Evolutionary conservation across 1,284 basidiomycete species (phyloP).

Genomic region (Ustilago bromivora): DNA sequence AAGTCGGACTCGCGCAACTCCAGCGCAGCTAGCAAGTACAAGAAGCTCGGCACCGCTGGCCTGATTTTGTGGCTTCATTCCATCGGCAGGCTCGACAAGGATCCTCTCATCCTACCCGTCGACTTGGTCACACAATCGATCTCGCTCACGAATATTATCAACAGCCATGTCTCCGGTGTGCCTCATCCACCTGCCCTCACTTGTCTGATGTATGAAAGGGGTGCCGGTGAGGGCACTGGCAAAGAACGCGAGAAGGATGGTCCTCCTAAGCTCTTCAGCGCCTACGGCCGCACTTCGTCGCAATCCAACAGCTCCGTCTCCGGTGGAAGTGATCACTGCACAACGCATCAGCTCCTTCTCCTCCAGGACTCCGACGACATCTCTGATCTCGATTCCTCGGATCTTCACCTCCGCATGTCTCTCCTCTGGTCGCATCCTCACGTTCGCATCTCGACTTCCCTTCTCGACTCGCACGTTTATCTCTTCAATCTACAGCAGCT

Average conservation of each 20-base stretch:
- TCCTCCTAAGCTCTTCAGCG: conserved; percentile 61
- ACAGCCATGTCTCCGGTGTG: conserved; percentile 48
- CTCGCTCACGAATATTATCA: conserved; percentile 59
- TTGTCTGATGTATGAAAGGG: conserved; percentile 63
- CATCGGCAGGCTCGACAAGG: conserved; percentile 61
- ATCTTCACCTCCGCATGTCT: conserved; percentile 62
- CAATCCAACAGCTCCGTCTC: conserved; percentile 33
- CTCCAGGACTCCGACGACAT: conserved; percentile 61
- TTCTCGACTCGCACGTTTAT: conserved; percentile 66
- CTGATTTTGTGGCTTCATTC: conserved; percentile 67
- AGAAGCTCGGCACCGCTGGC: conserved; percentile 63
- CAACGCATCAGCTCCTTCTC: conserved; percentile 52
- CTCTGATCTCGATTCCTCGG: conserved; percentile 55
- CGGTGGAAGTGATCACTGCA: conserved; percentile 23
- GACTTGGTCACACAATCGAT: conserved; percentile 63
- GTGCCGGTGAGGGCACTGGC: conserved; percentile 63
- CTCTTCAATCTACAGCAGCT: conserved; percentile 57
- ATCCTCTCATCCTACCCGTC: conserved; percentile 66
- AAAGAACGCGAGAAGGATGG: conserved; percentile 67
- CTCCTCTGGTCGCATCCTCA: conserved; percentile 59
- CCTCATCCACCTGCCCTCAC: conserved; percentile 53
- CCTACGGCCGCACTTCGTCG: conserved; percentile 40
- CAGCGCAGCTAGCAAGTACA: conserved; percentile 36
- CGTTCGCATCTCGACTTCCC: conserved; percentile 56
- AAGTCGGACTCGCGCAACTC: conserved; percentile 20